Conservation (phyloP, 148 eudicot genomes). For the Chenopodium suecicum region DNA sequence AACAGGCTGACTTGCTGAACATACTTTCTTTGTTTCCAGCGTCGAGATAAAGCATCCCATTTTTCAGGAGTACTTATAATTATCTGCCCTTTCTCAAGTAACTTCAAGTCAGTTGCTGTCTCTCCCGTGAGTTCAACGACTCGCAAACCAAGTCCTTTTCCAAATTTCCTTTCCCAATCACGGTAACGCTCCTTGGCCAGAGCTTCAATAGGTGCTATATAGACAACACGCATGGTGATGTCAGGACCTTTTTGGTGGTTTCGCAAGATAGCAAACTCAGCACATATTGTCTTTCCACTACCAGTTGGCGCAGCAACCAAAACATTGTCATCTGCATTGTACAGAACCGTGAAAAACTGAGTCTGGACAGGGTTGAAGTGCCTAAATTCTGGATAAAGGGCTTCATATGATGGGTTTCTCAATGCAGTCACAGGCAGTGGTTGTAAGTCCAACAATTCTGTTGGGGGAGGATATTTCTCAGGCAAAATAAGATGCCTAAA, state of each 20-base stretch:
- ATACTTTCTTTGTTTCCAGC: conserved; percentile 88
- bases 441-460: conserved; percentile 87
- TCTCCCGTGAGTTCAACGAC: conserved; percentile 89
- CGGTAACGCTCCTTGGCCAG: conserved; percentile 73
- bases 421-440: conserved; percentile 90
- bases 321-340: conserved; percentile 91
- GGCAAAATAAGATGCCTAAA: conserved; percentile 86
- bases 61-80: conserved; percentile 90
- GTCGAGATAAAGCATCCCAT: conserved; percentile 93
- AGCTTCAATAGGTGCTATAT: conserved; percentile 87
- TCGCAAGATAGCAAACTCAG: conserved; percentile 83
- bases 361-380: conserved; percentile 97
- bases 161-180: conserved; percentile 83
- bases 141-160: conserved; percentile 66
- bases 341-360: conserved; percentile 84
- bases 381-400: conserved; percentile 78
- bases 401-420: conserved; percentile 79
- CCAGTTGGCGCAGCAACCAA: conserved; percentile 98
- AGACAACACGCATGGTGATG: conserved; percentile 73
- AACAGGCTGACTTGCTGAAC: conserved; percentile 88
- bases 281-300: conserved; percentile 94
- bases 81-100: conserved; percentile 76
- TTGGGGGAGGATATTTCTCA: conserved; percentile 92
- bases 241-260: conserved; percentile 74
- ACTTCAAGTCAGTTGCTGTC: conserved; percentile 68